Percentiles rank a stretch among this genome's conserved stretches.
phyloP scores from a whole-genome alignment of 108 stramenopile genomes.

The Nannochloropsis gaditana region DNA sequence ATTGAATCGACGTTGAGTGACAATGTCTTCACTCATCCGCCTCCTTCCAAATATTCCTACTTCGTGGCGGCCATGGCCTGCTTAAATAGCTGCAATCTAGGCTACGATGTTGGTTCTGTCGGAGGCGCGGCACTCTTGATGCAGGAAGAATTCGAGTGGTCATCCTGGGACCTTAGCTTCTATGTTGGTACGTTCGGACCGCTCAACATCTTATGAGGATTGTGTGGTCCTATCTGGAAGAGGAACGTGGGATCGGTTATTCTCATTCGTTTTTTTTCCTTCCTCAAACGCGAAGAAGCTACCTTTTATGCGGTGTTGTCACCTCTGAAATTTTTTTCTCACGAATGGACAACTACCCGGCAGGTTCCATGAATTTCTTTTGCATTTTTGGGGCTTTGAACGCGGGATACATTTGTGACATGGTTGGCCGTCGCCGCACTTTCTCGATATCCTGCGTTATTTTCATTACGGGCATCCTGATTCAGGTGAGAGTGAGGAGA shows the following conservation, averaged over 20 bases:
- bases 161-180: background rate
- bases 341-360: background rate
- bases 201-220: no score
- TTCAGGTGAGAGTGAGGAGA: constrained; percentile 4
- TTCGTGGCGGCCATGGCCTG: constrained; percentile 24
- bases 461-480: constrained; percentile 39
- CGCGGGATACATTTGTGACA: constrained; percentile 42
- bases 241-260: no score
- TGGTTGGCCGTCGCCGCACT: constrained; percentile 32
- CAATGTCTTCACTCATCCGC: background rate
- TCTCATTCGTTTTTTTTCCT: no score
- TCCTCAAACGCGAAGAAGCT: no score
- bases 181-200: background rate
- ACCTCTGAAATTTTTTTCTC: no score
- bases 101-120: constrained; percentile 27
- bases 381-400: constrained; percentile 37
- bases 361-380: constrained; percentile 41
- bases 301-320: no score
- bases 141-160: background rate
- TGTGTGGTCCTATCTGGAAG: no score
- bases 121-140: constrained; percentile 20
- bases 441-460: constrained; percentile 39
- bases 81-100: constrained; percentile 29
- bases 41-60: background rate
- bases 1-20: background rate